These are phyloP conservation scores for Candida smagusa DNA, from an alignment of 1,139 yeast genomes.

Conservation along the genomic window DNA sequence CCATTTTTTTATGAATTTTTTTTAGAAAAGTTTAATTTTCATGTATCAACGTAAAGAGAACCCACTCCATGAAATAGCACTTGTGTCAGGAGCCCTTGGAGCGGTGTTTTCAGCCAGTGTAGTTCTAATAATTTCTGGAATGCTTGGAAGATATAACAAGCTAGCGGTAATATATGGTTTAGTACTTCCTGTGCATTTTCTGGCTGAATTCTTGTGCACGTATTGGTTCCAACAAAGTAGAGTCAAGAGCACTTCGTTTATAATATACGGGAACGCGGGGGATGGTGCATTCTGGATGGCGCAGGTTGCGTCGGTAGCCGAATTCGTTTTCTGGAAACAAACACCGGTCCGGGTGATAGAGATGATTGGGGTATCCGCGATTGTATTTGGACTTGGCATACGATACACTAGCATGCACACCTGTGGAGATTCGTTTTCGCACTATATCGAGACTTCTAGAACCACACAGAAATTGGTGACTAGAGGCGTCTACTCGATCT, in stretches of 20 bases:
- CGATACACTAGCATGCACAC: slow-evolving; percentile 31
- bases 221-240: slow-evolving; percentile 24
- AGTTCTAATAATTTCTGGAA: slow-evolving; percentile 2
- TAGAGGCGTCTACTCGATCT: slow-evolving; percentile 27
- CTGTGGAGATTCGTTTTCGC: slow-evolving; percentile 39
- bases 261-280: slow-evolving; percentile 38
- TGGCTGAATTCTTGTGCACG: slow-evolving; percentile 29
- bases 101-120: slow-evolving; percentile 13
- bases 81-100: slow-evolving; percentile 22
- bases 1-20: slow-evolving; percentile 11
- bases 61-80: slow-evolving; percentile 21
- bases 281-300: slow-evolving; percentile 30
- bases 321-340: slow-evolving; percentile 15
- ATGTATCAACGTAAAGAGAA: slow-evolving; percentile 11
- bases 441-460: slow-evolving; percentile 17
- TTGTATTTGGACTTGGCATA: slow-evolving; percentile 21
- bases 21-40: neutral
- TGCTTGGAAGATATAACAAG: neutral
- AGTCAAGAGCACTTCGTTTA: slow-evolving; percentile 28
- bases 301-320: slow-evolving; percentile 27
- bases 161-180: slow-evolving; percentile 18
- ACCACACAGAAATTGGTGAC: slow-evolving; percentile 22
- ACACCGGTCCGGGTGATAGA: slow-evolving; percentile 4
- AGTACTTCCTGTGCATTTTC: slow-evolving; percentile 23
- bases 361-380: slow-evolving; percentile 15